Percentiles rank a stretch among this genome's conserved stretches.
Evolutionary conservation across 2,329 filamentous ascomycete species (phyloP).

Genomic region (Aciculosporium take): DNA sequence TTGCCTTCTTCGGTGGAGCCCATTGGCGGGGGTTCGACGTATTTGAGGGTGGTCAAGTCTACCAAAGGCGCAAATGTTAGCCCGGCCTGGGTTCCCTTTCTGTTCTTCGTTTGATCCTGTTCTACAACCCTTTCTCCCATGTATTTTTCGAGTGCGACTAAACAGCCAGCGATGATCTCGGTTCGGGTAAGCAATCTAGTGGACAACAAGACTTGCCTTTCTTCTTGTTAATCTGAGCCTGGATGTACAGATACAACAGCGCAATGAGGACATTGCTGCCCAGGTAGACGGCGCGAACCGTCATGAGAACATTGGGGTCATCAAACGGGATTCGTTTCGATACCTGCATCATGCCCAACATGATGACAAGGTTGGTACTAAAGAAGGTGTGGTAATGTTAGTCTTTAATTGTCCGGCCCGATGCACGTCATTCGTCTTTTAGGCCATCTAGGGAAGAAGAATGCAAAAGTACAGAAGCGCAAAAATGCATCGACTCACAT

Average conservation of each 20-base stretch:
- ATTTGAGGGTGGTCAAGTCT: conserved; percentile 97
- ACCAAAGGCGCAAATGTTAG: conserved; percentile 5
- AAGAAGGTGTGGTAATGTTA: conserved; percentile 10
- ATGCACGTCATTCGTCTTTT: neutral
- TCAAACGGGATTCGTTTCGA: conserved; percentile 94
- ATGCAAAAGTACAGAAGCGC: neutral
- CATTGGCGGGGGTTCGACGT: conserved; percentile 90
- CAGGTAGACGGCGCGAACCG: conserved; percentile 40
- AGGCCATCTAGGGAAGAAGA: neutral
- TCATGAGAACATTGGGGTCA: conserved; percentile 50
- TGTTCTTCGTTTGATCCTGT: no score
- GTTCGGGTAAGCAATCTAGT: no score
- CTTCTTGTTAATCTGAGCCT: conserved; percentile 82
- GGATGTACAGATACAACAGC: conserved; percentile 71
- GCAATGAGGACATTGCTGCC: conserved; percentile 68
- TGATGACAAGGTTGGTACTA: conserved; percentile 87
- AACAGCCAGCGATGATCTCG: no score
- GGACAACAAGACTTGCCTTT: conserved; percentile 88
- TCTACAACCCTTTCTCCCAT: no score
- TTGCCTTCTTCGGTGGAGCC: conserved; percentile 90
- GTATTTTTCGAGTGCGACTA: neutral
- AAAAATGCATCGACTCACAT: conserved; percentile 32
- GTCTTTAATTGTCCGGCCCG: conserved; percentile 5
- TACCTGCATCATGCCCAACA: conserved; percentile 96
- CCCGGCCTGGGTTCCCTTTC: neutral